Conservation (phyloP, 257 asterid genomes). For the Rehmannia glutinosa region DNA sequence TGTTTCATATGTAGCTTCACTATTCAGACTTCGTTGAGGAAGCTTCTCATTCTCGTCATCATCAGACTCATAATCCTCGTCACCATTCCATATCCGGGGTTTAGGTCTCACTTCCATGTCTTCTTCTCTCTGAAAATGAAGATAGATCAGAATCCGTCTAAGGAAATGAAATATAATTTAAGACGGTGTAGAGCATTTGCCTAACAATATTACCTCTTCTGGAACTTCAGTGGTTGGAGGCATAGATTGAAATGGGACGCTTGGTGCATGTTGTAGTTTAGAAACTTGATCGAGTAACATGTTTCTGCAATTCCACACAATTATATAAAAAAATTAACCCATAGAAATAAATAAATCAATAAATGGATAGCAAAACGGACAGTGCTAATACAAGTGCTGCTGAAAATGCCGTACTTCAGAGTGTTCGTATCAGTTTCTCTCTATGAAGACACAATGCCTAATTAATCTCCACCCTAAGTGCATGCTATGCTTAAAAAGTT, state of each 20-base stretch:
- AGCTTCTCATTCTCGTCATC: slow-evolving; percentile 56
- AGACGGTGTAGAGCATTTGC: slow-evolving; percentile 2
- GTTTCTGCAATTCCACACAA: slow-evolving; percentile 47
- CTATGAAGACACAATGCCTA: neutral
- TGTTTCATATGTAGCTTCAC: slow-evolving; percentile 25
- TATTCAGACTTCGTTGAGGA: slow-evolving; percentile 37
- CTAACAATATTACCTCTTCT: slow-evolving; percentile 52
- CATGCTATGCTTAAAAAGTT: neutral
- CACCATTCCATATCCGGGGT: slow-evolving; percentile 90
- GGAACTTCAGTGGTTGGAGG: slow-evolving; percentile 68
- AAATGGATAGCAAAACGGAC: neutral
- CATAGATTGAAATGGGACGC: slow-evolving; percentile 69
- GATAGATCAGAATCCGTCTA: slow-evolving; percentile 15
- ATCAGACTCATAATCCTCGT: slow-evolving; percentile 62
- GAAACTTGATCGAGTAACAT: slow-evolving; percentile 73
- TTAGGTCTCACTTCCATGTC: slow-evolving; percentile 74
- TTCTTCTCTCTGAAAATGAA: slow-evolving; percentile 56
- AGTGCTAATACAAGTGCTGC: neutral
- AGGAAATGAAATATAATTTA: neutral
- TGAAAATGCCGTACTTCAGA: neutral
- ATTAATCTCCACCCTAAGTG: neutral
- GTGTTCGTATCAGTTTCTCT: neutral
- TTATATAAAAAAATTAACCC: neutral
- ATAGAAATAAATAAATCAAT: neutral
- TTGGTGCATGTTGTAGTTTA: slow-evolving; percentile 72